Percentiles rank a stretch among this genome's conserved stretches.
phyloP scores from a whole-genome alignment of 2,329 filamentous ascomycete genomes.

The Apiospora saccharicola region DNA sequence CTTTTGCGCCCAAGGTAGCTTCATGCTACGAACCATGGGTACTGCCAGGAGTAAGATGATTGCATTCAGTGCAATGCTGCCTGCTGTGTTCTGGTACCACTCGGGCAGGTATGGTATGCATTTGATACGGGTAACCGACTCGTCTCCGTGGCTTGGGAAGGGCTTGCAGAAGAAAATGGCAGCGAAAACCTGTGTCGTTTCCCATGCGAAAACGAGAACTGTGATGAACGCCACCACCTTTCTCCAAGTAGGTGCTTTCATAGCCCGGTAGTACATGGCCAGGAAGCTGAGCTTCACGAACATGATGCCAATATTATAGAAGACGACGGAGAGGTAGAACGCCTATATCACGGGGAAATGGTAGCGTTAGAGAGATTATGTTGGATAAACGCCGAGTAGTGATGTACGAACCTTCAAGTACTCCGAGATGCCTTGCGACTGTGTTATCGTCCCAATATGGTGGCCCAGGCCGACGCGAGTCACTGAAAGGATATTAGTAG shows the following conservation, averaged over 20 bases:
- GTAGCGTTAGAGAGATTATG: not conserved
- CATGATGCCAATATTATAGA: constrained; percentile 19
- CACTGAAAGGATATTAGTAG: not conserved
- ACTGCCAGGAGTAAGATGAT: not conserved
- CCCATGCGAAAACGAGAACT: not conserved
- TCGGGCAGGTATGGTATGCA: not conserved
- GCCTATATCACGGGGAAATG: not conserved
- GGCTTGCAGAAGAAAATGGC: constrained; percentile 16
- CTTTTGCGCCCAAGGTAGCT: not conserved
- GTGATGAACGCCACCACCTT: not conserved
- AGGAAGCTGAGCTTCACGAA: constrained; percentile 17
- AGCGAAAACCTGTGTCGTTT: not conserved
- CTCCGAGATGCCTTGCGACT: not conserved
- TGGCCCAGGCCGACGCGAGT: constrained; percentile 17
- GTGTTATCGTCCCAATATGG: constrained; percentile 2
- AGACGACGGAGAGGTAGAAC: constrained; percentile 4
- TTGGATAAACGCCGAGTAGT: not conserved
- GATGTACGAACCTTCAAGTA: not conserved
- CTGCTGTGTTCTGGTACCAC: constrained; percentile 12
- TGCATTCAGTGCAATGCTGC: not conserved
- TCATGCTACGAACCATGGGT: not conserved
- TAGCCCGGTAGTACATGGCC: constrained; percentile 13
- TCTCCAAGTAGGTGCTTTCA: not conserved
- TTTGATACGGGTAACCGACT: not conserved
- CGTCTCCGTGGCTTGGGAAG: not conserved